Base-by-base conservation (phyloP, 805 yeast genomes). In the Saccharomycopsis selenospora region DNA sequence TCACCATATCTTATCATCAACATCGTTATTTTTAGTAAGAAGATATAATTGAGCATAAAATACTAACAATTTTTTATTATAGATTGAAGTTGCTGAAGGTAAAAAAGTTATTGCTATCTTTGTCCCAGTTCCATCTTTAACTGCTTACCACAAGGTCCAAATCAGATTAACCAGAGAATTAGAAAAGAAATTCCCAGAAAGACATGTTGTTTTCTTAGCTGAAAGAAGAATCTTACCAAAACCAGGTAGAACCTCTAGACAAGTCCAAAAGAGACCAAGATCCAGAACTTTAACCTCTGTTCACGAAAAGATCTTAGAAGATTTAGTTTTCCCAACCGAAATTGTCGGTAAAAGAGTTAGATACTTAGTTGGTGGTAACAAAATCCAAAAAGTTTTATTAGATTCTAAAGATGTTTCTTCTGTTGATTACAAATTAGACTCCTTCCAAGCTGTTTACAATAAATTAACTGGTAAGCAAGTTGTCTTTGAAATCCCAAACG, bases 121-220 rank as follows among this genome's bases (percentile, higher is more conserved):
- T 69, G 97, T 91, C 65, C 99, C 99, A 73, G 95, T 85, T 64
- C 97, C 98, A 75, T 79, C 87, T 66, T 81, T 89, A 71, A 66
- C 80, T 62, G 82, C 84, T 62, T 88, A 88, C 91, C 96, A 90
- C 87, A 88, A 84, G 79, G 95, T 91, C 68, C 99, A 91, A 82
- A 80, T 80, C 66, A 85, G 90, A 77, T 84, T 91, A 72, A 88
- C 96, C 79, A 91, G 98, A 79, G 99, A 91, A 81, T 85, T 91
- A 73, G 99, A 91, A 80, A 91, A 91, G 95, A 91, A 93, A 80
- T 93, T 91, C 90, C 95, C 97, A 72, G 99, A 91, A 82, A 87
- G 95, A 75, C 97, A 93, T 74, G 96, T 91, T 74, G 91, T 93
- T 66, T 88, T 91, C 88, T 83, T 91, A 71, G 98, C 97, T 70